Evolutionary conservation across 345 rosid species (phyloP).

Genomic region (Hevea brasiliensis): DNA sequence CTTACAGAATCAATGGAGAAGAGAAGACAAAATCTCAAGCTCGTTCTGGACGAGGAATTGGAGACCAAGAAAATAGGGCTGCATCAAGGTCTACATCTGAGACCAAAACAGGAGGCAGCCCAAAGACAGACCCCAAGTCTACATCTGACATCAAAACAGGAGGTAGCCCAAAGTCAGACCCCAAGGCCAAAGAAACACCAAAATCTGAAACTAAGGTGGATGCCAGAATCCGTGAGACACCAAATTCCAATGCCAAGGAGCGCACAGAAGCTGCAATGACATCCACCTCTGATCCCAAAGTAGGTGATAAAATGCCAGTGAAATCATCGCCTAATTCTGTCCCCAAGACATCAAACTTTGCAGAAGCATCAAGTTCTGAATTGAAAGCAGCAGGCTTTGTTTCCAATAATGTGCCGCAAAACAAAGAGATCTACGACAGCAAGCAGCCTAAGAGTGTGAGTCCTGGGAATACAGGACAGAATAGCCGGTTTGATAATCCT

Average conservation of each 20-base stretch:
- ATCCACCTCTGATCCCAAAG: conserved; percentile 34
- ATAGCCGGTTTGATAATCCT: conserved; percentile 24
- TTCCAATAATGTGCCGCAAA: conserved; percentile 24
- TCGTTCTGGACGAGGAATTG: conserved; percentile 42
- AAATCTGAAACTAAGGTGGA: conserved; percentile 34
- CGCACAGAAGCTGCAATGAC: conserved; percentile 26
- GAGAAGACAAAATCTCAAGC: conserved; percentile 44
- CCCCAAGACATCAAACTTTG: conserved; percentile 23
- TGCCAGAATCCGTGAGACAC: conserved; percentile 39
- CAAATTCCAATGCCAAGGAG: conserved; percentile 38
- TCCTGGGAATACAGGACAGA: conserved; percentile 22
- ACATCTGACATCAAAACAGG: conserved; percentile 41
- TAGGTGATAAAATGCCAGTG: conserved; percentile 32
- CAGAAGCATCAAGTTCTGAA: conserved; percentile 27
- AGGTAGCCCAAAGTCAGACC: conserved; percentile 35
- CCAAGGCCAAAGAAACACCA: conserved; percentile 40
- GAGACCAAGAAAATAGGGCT: conserved; percentile 57
- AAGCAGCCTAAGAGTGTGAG: conserved; percentile 27
- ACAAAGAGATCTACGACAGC: conserved; percentile 22
- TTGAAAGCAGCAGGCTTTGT: conserved; percentile 19
- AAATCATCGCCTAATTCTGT: conserved; percentile 36
- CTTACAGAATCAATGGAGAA: conserved; percentile 35
- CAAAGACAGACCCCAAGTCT: conserved; percentile 41
- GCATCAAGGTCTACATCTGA: conserved; percentile 36
- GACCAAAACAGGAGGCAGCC: conserved; percentile 29